Conservation (phyloP, 2,329 filamentous ascomycete genomes). For the Achaetomium macrosporum region DNA sequence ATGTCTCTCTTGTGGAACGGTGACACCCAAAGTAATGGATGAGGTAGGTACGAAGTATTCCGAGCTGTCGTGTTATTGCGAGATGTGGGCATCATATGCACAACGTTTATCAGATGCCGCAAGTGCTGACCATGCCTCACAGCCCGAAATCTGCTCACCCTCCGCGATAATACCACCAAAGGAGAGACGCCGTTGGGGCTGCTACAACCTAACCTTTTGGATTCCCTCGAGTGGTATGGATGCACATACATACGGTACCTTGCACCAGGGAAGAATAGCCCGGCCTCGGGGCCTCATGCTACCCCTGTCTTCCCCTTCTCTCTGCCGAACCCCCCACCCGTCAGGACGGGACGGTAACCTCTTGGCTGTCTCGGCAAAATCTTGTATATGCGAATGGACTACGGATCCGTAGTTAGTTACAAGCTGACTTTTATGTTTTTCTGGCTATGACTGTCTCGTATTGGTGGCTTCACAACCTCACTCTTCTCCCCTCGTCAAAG, state of each 20-base stretch:
- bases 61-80: neutral
- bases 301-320: neutral
- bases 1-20: too few species aligned
- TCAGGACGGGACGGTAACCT: too few species aligned
- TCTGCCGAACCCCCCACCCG: neutral
- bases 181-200: too few species aligned
- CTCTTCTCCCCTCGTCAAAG: too few species aligned
- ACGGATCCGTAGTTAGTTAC: too few species aligned
- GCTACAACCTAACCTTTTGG: too few species aligned
- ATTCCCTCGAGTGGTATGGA: too few species aligned
- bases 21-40: too few species aligned
- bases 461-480: neutral
- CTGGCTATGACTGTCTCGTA: neutral
- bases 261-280: neutral
- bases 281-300: neutral
- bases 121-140: too few species aligned
- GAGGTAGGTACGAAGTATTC: too few species aligned
- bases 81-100: neutral
- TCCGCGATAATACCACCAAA: too few species aligned
- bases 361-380: constrained; percentile 5
- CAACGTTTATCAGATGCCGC: neutral
- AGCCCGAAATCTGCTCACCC: neutral
- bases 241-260: neutral
- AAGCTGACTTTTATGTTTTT: neutral
- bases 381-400: neutral